A percentile compares a stretch with the other conserved stretches of the same genome.
phyloP scores from a whole-genome alignment of 2,329 filamentous ascomycete species.

The Macroventuria anomochaeta region DNA sequence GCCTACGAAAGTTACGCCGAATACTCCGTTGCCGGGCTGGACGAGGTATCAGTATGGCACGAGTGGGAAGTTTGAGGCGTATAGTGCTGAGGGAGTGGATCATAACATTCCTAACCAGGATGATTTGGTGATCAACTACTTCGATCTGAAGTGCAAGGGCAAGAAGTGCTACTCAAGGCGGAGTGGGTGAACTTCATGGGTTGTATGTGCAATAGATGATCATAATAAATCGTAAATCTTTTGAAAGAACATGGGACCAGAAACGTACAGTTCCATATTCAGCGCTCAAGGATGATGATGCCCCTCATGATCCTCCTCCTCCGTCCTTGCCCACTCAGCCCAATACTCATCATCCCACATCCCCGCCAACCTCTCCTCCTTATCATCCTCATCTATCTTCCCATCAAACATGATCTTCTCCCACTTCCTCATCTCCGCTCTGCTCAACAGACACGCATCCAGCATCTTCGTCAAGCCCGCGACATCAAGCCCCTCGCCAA shows the following conservation, averaged over 20 bases:
- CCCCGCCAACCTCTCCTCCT: slow-evolving; percentile 55
- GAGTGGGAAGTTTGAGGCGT: slow-evolving; percentile 39
- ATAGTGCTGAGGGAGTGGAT: slow-evolving; percentile 35
- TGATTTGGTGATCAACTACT: slow-evolving; percentile 42
- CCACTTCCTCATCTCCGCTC: slow-evolving; percentile 59
- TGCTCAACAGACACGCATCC: slow-evolving; percentile 67
- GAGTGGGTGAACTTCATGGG: not conserved
- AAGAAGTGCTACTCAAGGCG: slow-evolving; percentile 26
- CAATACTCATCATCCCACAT: slow-evolving; percentile 68
- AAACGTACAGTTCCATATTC: not conserved
- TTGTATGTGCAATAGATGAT: too few relatives aligned
- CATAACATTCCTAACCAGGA: slow-evolving; percentile 44
- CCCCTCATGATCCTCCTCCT: slow-evolving; percentile 30
- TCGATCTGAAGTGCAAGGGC: slow-evolving; percentile 38
- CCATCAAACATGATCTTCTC: slow-evolving; percentile 47
- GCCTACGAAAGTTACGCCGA: slow-evolving; percentile 27
- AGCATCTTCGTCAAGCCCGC: slow-evolving; percentile 60
- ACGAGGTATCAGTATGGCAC: slow-evolving; percentile 38
- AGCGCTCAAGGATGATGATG: slow-evolving; percentile 1
- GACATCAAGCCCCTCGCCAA: slow-evolving; percentile 69
- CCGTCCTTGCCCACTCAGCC: slow-evolving; percentile 55
- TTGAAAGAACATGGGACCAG: not conserved
- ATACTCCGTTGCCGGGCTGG: slow-evolving; percentile 42
- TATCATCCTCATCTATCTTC: slow-evolving; percentile 44
- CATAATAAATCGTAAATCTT: not conserved